Evolutionary conservation across 257 asterid species (phyloP).

Genomic region (Ilex aquifolium): DNA sequence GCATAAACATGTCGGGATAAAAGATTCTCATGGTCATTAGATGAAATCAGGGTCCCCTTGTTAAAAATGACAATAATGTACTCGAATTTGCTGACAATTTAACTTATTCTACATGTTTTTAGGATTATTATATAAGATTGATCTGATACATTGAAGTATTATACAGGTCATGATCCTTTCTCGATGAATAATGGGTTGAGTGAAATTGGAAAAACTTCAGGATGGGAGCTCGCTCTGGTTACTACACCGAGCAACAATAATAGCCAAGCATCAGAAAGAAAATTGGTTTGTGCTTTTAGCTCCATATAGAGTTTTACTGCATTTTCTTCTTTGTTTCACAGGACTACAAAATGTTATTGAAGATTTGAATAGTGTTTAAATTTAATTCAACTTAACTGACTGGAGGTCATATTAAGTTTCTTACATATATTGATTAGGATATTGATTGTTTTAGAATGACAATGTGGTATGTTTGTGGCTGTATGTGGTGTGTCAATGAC

Average conservation of each 20-base stretch:
- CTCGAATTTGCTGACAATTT: too few relatives aligned
- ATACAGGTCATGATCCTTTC: slow-evolving; percentile 36
- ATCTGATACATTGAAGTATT: neutral
- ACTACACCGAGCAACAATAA: slow-evolving; percentile 60
- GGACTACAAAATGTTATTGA: neutral
- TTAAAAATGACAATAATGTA: too few relatives aligned
- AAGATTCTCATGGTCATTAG: too few relatives aligned
- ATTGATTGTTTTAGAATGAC: neutral
- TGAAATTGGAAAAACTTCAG: slow-evolving; percentile 39
- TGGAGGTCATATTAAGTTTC: neutral
- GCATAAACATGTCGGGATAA: too few relatives aligned
- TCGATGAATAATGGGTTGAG: slow-evolving; percentile 19
- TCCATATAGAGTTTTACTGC: neutral
- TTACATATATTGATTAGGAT: neutral
- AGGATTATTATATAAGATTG: neutral
- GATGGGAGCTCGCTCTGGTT: slow-evolving; percentile 90
- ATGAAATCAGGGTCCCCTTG: too few relatives aligned
- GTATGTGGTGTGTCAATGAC: too few relatives aligned
- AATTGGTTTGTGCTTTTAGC: slow-evolving; percentile 34
- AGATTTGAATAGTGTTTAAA: too few relatives aligned
- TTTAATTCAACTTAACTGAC: neutral
- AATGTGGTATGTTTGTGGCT: neutral
- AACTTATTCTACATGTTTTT: neutral
- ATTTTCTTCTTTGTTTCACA: neutral
- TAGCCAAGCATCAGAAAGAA: slow-evolving; percentile 34